A percentile compares a stretch with the other conserved stretches of the same genome.
Evolutionary conservation across 352 stramenopile genomes (phyloP).

Genomic region (Phytopythium vexans): DNA sequence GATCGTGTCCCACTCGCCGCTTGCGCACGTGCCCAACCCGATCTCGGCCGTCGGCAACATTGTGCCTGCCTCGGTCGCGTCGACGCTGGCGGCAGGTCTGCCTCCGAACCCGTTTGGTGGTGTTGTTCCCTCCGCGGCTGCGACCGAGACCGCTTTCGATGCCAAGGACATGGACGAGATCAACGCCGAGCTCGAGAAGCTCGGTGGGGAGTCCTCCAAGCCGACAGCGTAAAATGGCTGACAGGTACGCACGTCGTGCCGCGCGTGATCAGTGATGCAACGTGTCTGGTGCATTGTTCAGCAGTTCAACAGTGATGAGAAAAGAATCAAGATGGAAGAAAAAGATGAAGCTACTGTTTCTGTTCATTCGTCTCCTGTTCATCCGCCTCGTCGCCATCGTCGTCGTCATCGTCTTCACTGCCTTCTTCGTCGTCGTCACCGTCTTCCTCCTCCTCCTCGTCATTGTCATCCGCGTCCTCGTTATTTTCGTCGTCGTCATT

Average conservation of each 20-base stretch:
- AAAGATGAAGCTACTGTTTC: slow-evolving; percentile 17
- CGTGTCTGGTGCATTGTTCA: slow-evolving; percentile 2
- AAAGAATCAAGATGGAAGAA: slow-evolving; percentile 6
- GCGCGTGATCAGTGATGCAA: no score
- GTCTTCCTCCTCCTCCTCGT: slow-evolving; percentile 18
- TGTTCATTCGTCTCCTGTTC: slow-evolving; percentile 17
- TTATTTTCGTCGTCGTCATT: slow-evolving; percentile 8
- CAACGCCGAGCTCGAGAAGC: slow-evolving; percentile 65
- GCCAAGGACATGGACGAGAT: slow-evolving; percentile 65
- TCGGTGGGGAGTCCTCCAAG: slow-evolving; percentile 37
- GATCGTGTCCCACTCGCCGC: slow-evolving; percentile 64
- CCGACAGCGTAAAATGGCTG: slow-evolving; percentile 9
- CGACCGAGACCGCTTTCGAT: slow-evolving; percentile 30
- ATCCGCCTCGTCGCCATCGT: slow-evolving; percentile 19
- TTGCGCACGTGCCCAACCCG: slow-evolving; percentile 72
- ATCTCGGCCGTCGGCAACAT: slow-evolving; percentile 59
- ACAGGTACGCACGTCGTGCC: no score
- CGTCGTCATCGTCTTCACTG: slow-evolving; percentile 12
- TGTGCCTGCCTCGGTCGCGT: slow-evolving; percentile 43
- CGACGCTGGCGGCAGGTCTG: slow-evolving; percentile 38
- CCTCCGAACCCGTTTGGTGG: slow-evolving; percentile 32
- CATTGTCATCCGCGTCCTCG: slow-evolving; percentile 17
- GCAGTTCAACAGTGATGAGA: slow-evolving; percentile 1
- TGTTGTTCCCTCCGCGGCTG: slow-evolving; percentile 1
- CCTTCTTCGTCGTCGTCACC: slow-evolving; percentile 11